phyloP scores from a whole-genome alignment of 2,329 filamentous ascomycete genomes.

The Fusarium nisikadoi region DNA sequence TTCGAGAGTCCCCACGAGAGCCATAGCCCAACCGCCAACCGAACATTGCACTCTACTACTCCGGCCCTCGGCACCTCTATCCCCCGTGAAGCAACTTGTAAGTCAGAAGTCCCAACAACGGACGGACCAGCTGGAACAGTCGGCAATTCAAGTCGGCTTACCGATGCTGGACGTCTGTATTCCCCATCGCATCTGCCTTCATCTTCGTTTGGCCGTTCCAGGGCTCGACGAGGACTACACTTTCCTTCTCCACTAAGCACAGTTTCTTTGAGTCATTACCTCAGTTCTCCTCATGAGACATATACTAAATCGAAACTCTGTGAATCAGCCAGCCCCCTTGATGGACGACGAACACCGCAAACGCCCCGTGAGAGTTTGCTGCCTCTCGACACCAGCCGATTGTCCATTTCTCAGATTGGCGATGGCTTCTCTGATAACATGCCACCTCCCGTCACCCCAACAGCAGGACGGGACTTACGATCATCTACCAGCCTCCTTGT shows the following conservation, averaged over 20 bases:
- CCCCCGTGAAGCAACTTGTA: slow-evolving; percentile 56
- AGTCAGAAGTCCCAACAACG: slow-evolving; percentile 50
- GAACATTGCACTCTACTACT: slow-evolving; percentile 54
- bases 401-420: slow-evolving; percentile 79
- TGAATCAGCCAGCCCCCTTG: slow-evolving; percentile 70
- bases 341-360: slow-evolving; percentile 72
- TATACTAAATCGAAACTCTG: slow-evolving; percentile 62
- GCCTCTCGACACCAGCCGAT: slow-evolving; percentile 81
- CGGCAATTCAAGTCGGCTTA: slow-evolving; percentile 35
- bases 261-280: slow-evolving; percentile 43
- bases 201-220: slow-evolving; percentile 52
- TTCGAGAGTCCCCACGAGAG: slow-evolving; percentile 52
- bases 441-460: slow-evolving; percentile 81
- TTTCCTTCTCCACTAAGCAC: slow-evolving; percentile 50
- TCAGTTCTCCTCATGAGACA: slow-evolving; percentile 49
- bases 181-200: slow-evolving; percentile 50
- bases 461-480: slow-evolving; percentile 64
- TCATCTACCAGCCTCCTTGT: slow-evolving; percentile 67
- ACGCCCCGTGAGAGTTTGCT: slow-evolving; percentile 82
- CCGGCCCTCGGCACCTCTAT: slow-evolving; percentile 54
- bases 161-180: slow-evolving; percentile 48
- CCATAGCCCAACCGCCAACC: slow-evolving; percentile 57
- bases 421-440: slow-evolving; percentile 52
- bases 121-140: slow-evolving; percentile 24
- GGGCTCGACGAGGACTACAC: slow-evolving; percentile 45